phyloP scores from a whole-genome alignment of 1,284 basidiomycete species.

The Sporisorium graminicola region DNA sequence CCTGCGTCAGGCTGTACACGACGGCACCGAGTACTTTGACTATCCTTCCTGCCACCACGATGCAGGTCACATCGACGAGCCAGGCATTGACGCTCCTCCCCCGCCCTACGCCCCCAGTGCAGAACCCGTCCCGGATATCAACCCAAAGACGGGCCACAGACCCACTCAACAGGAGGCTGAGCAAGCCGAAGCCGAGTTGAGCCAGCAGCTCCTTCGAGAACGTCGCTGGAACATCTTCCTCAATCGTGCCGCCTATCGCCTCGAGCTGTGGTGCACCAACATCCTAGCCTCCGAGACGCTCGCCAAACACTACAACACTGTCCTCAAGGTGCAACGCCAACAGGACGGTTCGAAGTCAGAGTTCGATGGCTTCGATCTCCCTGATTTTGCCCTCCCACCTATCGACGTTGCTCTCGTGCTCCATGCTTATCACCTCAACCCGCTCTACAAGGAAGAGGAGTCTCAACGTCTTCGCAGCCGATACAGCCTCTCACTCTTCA shows the following conservation, averaged over 20 bases:
- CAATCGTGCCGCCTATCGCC: constrained; percentile 49
- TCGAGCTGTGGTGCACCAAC: constrained; percentile 49
- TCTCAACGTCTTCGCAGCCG: constrained; percentile 28
- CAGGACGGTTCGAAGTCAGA: background rate
- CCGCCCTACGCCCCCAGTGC: constrained; percentile 37
- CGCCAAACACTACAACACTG: constrained; percentile 7
- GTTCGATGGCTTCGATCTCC: constrained; percentile 21
- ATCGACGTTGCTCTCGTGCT: constrained; percentile 59
- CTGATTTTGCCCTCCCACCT: constrained; percentile 47
- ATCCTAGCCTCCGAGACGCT: constrained; percentile 29
- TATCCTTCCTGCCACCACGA: constrained; percentile 39
- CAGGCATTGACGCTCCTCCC: constrained; percentile 49
- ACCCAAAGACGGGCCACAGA: constrained; percentile 23
- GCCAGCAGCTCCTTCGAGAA: constrained; percentile 25
- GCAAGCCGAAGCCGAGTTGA: constrained; percentile 26
- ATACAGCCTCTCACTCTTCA: constrained; percentile 16
- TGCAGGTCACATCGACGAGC: constrained; percentile 33
- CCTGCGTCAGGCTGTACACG: constrained; percentile 33
- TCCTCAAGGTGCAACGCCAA: background rate
- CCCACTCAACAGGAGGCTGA: constrained; percentile 28
- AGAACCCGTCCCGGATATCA: constrained; percentile 17
- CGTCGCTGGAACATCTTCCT: constrained; percentile 54
- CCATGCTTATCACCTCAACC: constrained; percentile 55
- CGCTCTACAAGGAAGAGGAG: constrained; percentile 36
- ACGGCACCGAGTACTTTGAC: constrained; percentile 44